These are phyloP conservation scores for Kwoniella sp. DNA, from an alignment of 768 basidiomycete species.

Conservation along the genomic window DNA sequence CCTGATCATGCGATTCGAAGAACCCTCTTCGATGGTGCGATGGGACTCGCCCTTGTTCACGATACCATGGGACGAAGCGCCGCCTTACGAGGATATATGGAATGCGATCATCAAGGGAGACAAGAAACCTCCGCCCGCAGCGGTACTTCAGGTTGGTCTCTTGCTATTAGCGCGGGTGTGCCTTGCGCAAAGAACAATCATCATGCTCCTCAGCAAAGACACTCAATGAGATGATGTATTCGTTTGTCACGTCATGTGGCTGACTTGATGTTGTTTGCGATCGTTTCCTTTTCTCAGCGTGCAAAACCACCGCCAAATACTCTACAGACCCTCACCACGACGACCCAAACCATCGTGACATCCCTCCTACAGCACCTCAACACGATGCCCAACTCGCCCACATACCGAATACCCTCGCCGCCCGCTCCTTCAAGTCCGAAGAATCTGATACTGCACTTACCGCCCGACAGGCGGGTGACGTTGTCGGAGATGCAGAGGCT, in stretches of 20 bases:
- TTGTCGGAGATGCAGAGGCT: conserved; percentile 83
- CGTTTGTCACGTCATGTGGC: background rate
- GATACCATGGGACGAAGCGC: conserved; percentile 69
- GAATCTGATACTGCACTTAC: conserved; percentile 64
- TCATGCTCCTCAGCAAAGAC: background rate
- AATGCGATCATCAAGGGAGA: conserved; percentile 73
- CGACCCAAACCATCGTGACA: conserved; percentile 70
- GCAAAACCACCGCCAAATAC: conserved; percentile 85
- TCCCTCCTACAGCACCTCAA: conserved; percentile 68
- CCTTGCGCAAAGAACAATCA: background rate
- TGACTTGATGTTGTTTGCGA: conserved; percentile 1
- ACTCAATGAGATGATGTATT: background rate
- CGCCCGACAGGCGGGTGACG: conserved; percentile 68
- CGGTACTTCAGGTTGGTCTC: conserved; percentile 68
- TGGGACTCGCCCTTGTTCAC: conserved; percentile 98
- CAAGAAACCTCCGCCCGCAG: conserved; percentile 85
- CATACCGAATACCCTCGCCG: conserved; percentile 62
- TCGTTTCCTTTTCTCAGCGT: conserved; percentile 60
- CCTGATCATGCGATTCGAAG: conserved; percentile 85
- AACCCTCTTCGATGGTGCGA: conserved; percentile 96
- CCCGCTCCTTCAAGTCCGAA: conserved; percentile 53
- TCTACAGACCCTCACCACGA: conserved; percentile 79
- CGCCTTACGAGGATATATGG: conserved; percentile 71
- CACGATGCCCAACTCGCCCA: conserved; percentile 60
- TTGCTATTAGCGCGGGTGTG: background rate